A percentile compares a stretch with the other conserved stretches of the same genome.
Evolutionary conservation across 148 eudicot genomes (phyloP).

Genomic region (Cornus kousa): DNA sequence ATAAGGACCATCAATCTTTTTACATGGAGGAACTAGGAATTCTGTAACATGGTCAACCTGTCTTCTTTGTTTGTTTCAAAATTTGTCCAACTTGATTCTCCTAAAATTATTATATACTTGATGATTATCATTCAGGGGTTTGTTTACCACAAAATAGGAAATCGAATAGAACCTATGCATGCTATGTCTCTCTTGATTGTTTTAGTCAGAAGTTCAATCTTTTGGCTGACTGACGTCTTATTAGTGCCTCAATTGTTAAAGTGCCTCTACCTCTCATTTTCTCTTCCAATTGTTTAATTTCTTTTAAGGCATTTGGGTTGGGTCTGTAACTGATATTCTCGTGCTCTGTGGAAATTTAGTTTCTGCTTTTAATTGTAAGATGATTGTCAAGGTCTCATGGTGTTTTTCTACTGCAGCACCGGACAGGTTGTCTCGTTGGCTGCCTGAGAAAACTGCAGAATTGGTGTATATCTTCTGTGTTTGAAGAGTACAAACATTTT

Average conservation of each 20-base stretch:
- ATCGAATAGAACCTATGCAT: no score
- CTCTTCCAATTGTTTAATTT: no score
- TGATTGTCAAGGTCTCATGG: neutral
- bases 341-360: neutral
- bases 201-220: neutral
- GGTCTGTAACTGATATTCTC: neutral
- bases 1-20: neutral
- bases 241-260: neutral
- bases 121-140: neutral
- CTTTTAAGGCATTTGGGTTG: neutral
- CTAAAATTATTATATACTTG: no score
- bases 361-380: neutral
- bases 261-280: neutral
- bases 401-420: constrained; percentile 44
- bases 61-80: no score
- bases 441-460: constrained; percentile 68
- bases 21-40: no score
- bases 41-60: no score
- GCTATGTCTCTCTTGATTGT: no score
- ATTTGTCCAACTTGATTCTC: no score
- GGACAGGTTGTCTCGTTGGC: constrained; percentile 74
- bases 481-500: constrained; percentile 61
- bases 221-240: neutral
- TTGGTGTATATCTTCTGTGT: constrained; percentile 58
- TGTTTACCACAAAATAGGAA: neutral